A percentile compares a stretch with the other conserved stretches of the same genome.
phyloP scores from a whole-genome alignment of 805 yeast species.

The Wickerhamiella vanderwaltii region DNA sequence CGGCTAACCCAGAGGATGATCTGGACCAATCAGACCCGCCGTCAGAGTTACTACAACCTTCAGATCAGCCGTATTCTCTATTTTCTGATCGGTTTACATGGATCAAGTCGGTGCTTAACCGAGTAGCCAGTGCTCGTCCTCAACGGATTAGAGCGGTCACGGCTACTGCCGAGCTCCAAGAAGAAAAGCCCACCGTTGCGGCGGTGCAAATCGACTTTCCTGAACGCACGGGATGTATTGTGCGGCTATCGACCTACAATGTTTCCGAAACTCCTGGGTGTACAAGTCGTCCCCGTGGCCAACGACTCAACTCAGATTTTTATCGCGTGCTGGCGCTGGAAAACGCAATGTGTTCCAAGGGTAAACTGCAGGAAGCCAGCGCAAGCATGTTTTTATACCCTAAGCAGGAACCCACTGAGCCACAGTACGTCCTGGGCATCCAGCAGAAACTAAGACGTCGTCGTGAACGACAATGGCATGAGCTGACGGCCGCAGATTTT shows the following conservation, averaged over 20 bases:
- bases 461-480: conserved; percentile 11
- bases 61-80: not conserved
- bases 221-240: conserved; percentile 4
- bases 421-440: conserved; percentile 8
- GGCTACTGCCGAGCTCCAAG: not conserved
- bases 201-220: conserved; percentile 6
- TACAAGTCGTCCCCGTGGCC: conserved; percentile 25
- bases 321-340: conserved; percentile 28
- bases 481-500: not conserved
- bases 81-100: not conserved
- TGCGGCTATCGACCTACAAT: conserved; percentile 20
- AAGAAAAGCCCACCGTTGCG: not conserved
- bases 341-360: conserved; percentile 25
- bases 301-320: conserved; percentile 27
- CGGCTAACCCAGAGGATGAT: not conserved
- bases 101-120: not conserved
- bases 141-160: not conserved
- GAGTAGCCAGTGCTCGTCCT: not conserved
- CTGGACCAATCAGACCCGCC: too few species aligned
- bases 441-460: conserved; percentile 1
- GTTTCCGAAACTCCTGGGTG: conserved; percentile 24
- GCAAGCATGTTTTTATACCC: conserved; percentile 11
- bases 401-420: not conserved
- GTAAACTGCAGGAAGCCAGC: conserved; percentile 20
- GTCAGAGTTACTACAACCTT: not conserved